These are phyloP conservation scores for Cutaneotrichosporon cavernicola DNA, from an alignment of 1,284 basidiomycete genomes.

Conservation along the genomic window DNA sequence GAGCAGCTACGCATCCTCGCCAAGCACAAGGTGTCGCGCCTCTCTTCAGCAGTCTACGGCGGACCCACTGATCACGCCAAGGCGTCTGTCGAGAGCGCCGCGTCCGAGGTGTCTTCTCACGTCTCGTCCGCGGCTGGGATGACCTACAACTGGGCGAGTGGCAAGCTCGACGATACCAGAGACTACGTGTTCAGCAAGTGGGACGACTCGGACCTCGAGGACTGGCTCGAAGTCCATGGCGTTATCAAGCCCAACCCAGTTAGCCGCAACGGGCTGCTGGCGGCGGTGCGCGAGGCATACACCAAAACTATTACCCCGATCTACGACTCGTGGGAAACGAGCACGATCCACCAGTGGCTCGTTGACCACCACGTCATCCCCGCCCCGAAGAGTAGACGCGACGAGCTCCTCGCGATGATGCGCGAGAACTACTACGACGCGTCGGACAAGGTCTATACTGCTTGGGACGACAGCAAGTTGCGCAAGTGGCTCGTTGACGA, in stretches of 20 bases:
- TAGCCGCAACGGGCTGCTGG: conserved; percentile 66
- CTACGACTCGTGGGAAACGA: conserved; percentile 82
- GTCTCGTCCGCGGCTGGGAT: conserved; percentile 41
- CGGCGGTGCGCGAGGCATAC: conserved; percentile 69
- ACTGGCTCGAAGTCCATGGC: conserved; percentile 72
- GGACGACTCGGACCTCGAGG: conserved; percentile 66
- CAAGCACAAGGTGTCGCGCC: conserved; percentile 61
- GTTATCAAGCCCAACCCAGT: conserved; percentile 63
- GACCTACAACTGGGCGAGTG: conserved; percentile 57
- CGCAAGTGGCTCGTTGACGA: conserved; percentile 56
- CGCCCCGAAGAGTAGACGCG: conserved; percentile 62
- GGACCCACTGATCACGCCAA: conserved; percentile 53
- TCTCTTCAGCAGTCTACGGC: conserved; percentile 61
- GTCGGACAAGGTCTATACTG: conserved; percentile 63
- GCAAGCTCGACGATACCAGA: conserved; percentile 65
- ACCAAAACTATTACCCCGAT: conserved; percentile 61
- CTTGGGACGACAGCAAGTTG: conserved; percentile 60
- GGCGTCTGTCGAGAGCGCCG: conserved; percentile 20
- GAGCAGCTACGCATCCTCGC: conserved; percentile 78
- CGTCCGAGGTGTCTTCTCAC: background rate
- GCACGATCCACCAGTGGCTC: conserved; percentile 83
- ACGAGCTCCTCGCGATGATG: conserved; percentile 70
- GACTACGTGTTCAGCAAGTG: conserved; percentile 87
- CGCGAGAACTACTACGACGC: conserved; percentile 71
- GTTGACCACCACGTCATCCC: conserved; percentile 69